Percentiles rank a stretch among this genome's conserved stretches.
Conservation (phyloP, 805 yeast species). For the Kodamaea hsintzibuensis region DNA sequence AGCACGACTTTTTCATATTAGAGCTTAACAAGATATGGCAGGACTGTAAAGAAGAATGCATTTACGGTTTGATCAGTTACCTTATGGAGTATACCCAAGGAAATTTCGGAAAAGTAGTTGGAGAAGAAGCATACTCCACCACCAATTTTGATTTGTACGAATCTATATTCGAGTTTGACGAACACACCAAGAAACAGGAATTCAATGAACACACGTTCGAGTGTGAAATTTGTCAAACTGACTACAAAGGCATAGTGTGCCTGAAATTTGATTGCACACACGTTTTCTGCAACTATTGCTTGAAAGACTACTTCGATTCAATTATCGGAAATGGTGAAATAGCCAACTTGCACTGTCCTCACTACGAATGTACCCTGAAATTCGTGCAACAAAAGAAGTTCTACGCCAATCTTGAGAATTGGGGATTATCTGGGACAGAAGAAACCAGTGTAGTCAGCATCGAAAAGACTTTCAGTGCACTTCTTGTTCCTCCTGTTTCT, state of each 20-base stretch:
- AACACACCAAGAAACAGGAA: constrained; percentile 17
- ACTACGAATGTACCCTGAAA: constrained; percentile 45
- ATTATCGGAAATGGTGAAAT: constrained; percentile 50
- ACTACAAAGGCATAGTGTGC: constrained; percentile 46
- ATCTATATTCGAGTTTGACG: constrained; percentile 19
- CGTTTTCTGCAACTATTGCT: constrained; percentile 61
- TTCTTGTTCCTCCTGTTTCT: constrained; percentile 46
- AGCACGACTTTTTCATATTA: constrained; percentile 13
- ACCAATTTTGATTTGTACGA: constrained; percentile 3
- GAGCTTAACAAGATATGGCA: constrained; percentile 34
- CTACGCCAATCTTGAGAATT: constrained; percentile 19
- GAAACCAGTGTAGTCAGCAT: constrained; percentile 6
- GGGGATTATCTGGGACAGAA: constrained; percentile 19
- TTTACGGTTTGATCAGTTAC: constrained; percentile 46
- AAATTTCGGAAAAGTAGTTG: constrained; percentile 11
- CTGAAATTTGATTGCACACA: constrained; percentile 56
- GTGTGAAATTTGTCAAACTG: constrained; percentile 60
- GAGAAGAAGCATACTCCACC: not conserved
- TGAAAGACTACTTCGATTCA: constrained; percentile 42
- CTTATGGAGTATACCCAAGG: constrained; percentile 27
- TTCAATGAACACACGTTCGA: constrained; percentile 40
- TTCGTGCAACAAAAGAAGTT: constrained; percentile 17
- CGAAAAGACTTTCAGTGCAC: constrained; percentile 10
- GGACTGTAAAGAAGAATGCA: constrained; percentile 35
- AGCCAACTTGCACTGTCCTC: constrained; percentile 58